Evolutionary conservation across 345 rosid species (phyloP), one percentile per base, ranked within the genome.

Genomic region (Garcia nutans): DNA sequence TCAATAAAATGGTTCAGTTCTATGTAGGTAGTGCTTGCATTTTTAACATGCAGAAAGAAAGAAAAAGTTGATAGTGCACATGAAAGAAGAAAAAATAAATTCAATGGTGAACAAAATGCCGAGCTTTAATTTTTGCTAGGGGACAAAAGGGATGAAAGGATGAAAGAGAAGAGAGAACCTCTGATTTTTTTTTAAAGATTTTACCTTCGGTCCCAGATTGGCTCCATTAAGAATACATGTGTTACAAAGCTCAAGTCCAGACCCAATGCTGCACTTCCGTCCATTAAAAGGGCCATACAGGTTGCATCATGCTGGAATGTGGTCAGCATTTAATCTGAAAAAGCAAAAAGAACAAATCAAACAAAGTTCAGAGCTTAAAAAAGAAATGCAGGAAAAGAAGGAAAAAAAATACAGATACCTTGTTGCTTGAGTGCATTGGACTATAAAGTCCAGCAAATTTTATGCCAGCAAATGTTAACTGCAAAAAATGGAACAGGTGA

Each of bases 161-260:
- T 28, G 33, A 9, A 20, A 17, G 52, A 23, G 63, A 6, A 19
- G 24, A 19, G 68, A 65, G 24, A 8, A n/a, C 15, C 15, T 42
- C 22, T 0, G n/a, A 49, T 33, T 58, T 60, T 20, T 20, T 59
- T 24, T 57, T 59, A 22, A 41, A 65, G 69, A 69, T 45, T 45
- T 54, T 84, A 93, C 98, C 98, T 96, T 86, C 91, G 88, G 78
- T 96, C 99, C 99, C 99, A 96, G 65, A 96, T 96, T 59, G 97
- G 98, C 84, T 96, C 97, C 98, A 96, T 93, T 75, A 92, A 74
- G 80, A 92, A 93, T 5, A 96, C 97, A 77, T 84, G 86, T 57
- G 90, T 87, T 47, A 92, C 99, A 78, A 96, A 93, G 88, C 99
- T 96, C 85, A 96, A 85, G 84, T 96, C 99, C 76, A 93, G 98